Percentiles rank a stretch among this genome's conserved stretches.
These are phyloP conservation scores for Trichoderma brevicompactum DNA, from an alignment of 2,329 filamentous ascomycete genomes.

Conservation along the genomic window DNA sequence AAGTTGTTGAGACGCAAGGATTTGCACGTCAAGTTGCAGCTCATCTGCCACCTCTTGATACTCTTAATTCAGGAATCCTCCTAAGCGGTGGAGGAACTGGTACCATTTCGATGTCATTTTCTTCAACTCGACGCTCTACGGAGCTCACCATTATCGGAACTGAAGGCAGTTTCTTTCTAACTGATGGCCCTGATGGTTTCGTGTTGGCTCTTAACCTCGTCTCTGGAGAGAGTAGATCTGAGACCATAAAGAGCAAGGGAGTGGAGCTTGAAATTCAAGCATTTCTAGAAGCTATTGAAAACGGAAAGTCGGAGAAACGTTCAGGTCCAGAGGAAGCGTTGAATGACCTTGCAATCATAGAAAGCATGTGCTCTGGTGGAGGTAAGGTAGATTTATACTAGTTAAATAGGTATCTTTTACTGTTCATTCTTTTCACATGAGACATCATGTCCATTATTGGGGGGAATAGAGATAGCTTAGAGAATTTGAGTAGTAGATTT, in stretches of 20 bases:
- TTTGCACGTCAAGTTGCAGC: conserved; percentile 19
- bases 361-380: conserved; percentile 19
- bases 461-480: too few species aligned
- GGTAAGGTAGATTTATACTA: conserved; percentile 16
- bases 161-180: conserved; percentile 10
- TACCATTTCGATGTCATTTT: conserved; percentile 22
- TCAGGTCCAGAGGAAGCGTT: conserved; percentile 20
- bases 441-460: too few species aligned
- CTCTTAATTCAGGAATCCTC: conserved; percentile 14
- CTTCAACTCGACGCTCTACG: conserved; percentile 1
- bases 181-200: conserved; percentile 2
- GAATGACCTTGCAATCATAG: conserved; percentile 22
- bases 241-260: conserved; percentile 4
- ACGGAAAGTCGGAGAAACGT: conserved; percentile 1
- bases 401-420: not conserved
- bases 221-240: conserved; percentile 11
- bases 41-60: conserved; percentile 22
- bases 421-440: too few species aligned
- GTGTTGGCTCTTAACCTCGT: conserved; percentile 1
- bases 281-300: conserved; percentile 8
- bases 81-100: conserved; percentile 16
- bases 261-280: conserved; percentile 21
- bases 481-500: too few species aligned
- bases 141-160: conserved; percentile 13
- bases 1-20: conserved; percentile 16